These are phyloP conservation scores for Colletotrichum melonis DNA, from an alignment of 2,329 filamentous ascomycete species.

Conservation along the genomic window DNA sequence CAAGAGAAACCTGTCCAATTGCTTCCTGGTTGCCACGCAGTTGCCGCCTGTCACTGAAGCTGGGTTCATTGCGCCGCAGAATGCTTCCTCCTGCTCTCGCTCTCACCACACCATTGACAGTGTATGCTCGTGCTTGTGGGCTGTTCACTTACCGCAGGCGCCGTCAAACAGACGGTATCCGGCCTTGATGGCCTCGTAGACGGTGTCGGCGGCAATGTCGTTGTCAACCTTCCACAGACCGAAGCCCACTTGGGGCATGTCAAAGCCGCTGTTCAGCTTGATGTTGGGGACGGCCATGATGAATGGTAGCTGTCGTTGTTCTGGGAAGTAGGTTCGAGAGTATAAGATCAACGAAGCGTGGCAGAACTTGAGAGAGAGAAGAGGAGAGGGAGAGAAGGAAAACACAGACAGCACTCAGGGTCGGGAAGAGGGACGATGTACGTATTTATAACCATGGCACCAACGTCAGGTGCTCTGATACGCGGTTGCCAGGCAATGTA, in stretches of 20 bases:
- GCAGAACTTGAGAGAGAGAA: slow-evolving; percentile 11
- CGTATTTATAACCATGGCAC: slow-evolving; percentile 27
- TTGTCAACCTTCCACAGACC: slow-evolving; percentile 88
- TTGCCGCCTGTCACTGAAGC: neutral
- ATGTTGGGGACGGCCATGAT: slow-evolving; percentile 55
- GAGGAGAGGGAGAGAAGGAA: neutral
- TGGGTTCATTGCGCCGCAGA: neutral
- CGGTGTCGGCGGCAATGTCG: slow-evolving; percentile 76
- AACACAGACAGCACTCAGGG: neutral
- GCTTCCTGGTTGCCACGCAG: too few relatives aligned
- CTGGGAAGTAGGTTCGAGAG: neutral
- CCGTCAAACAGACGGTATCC: slow-evolving; percentile 72
- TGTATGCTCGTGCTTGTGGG: neutral
- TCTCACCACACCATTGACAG: neutral
- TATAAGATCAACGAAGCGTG: slow-evolving; percentile 6
- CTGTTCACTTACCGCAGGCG: slow-evolving; percentile 63
- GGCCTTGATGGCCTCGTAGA: slow-evolving; percentile 79
- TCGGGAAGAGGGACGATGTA: neutral
- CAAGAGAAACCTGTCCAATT: slow-evolving; percentile 1
- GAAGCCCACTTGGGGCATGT: slow-evolving; percentile 82
- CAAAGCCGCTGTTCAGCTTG: slow-evolving; percentile 73
- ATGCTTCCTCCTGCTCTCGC: neutral
- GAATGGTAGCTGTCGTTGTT: slow-evolving; percentile 5
- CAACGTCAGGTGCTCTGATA: slow-evolving; percentile 1
- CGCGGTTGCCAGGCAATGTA: slow-evolving; percentile 10